These are phyloP conservation scores for Gossypium raimondii DNA, from an alignment of 345 rosid genomes.

Conservation along the genomic window DNA sequence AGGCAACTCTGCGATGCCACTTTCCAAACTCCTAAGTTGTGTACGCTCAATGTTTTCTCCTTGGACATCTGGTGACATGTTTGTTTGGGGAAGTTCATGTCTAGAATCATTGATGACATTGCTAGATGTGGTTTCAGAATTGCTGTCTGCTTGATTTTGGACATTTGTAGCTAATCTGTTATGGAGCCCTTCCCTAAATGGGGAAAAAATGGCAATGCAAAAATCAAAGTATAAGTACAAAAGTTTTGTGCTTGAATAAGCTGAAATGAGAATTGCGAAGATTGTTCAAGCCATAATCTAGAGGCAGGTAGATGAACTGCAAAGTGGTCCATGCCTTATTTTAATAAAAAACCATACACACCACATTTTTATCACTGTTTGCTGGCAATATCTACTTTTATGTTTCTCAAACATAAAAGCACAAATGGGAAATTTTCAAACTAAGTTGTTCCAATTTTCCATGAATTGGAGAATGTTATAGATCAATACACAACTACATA, in stretches of 20 bases:
- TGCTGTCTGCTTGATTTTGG: slow-evolving; percentile 56
- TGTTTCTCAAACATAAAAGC: background rate
- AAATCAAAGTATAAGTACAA: background rate
- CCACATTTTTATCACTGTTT: background rate
- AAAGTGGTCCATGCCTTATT: background rate
- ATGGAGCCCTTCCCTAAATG: slow-evolving; percentile 82
- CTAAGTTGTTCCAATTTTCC: background rate
- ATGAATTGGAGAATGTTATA: background rate
- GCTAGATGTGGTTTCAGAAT: slow-evolving; percentile 42
- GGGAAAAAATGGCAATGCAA: slow-evolving; percentile 8
- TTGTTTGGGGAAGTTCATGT: slow-evolving; percentile 34
- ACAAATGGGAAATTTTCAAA: background rate
- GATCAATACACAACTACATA: background rate
- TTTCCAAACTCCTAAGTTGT: slow-evolving; percentile 44
- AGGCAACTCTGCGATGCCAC: slow-evolving; percentile 31
- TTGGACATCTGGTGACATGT: slow-evolving; percentile 38
- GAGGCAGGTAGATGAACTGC: slow-evolving; percentile 2
- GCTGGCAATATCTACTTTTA: background rate
- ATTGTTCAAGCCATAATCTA: background rate
- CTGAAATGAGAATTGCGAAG: background rate
- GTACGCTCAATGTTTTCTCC: slow-evolving; percentile 39
- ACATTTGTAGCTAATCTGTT: slow-evolving; percentile 68
- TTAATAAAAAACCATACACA: background rate
- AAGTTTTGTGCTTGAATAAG: background rate
- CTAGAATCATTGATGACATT: slow-evolving; percentile 39